Conservation (phyloP, 306 rosid genomes). For the Cucumis hystrix region DNA sequence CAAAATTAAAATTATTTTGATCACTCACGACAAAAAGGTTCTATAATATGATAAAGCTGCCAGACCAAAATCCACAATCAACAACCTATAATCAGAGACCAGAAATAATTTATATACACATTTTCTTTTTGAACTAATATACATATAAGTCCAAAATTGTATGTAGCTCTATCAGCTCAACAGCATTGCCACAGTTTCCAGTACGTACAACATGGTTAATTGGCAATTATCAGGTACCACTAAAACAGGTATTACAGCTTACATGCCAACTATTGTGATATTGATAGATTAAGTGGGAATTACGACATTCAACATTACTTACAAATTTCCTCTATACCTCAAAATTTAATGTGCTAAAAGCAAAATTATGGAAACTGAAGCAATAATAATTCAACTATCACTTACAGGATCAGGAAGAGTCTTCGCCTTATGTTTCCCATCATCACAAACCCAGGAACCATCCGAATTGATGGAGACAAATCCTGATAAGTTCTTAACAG, state of each 20-base stretch:
- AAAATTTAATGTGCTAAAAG: background rate
- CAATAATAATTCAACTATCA: background rate
- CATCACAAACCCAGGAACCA: constrained; percentile 56
- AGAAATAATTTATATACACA: background rate
- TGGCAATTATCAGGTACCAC: background rate
- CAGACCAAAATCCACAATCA: background rate
- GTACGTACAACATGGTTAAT: background rate
- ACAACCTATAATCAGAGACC: background rate
- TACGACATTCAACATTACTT: background rate
- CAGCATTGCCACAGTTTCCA: background rate
- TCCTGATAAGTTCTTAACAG: constrained; percentile 68
- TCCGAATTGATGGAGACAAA: constrained; percentile 40
- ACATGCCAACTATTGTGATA: background rate
- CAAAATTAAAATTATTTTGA: background rate
- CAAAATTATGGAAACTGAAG: background rate
- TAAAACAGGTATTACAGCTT: background rate
- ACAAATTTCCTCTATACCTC: background rate
- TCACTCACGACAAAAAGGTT: background rate
- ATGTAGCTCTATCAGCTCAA: background rate
- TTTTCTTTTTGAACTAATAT: no score
- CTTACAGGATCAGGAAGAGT: constrained; percentile 65
- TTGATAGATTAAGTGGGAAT: background rate
- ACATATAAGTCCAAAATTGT: background rate
- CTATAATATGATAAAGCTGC: background rate
- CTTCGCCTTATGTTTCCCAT: constrained; percentile 34